These are phyloP conservation scores for Aschersonia sp. DNA, from an alignment of 2,329 filamentous ascomycete genomes.

Conservation along the genomic window DNA sequence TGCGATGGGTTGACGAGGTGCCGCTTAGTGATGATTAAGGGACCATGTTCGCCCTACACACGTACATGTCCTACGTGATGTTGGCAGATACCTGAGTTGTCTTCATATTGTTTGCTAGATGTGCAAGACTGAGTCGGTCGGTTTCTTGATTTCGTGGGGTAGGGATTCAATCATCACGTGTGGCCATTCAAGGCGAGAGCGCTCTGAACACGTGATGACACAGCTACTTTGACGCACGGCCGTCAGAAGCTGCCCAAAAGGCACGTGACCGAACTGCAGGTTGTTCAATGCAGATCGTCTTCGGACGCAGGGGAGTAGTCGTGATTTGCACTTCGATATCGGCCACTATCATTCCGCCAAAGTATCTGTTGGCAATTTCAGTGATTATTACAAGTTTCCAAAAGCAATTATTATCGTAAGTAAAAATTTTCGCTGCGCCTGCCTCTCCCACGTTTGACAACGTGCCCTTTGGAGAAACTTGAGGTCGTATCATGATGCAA, in stretches of 20 bases:
- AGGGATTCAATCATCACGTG: too few species aligned
- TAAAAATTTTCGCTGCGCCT: not conserved
- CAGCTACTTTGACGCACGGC: too few species aligned
- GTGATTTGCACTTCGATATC: slow-evolving; percentile 15
- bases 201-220: not conserved
- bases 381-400: slow-evolving; percentile 16
- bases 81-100: too few species aligned
- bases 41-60: too few species aligned
- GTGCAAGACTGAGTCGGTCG: too few species aligned
- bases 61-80: too few species aligned
- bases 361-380: slow-evolving; percentile 24
- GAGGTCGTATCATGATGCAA: slow-evolving; percentile 2
- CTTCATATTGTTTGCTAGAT: too few species aligned
- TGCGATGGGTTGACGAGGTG: too few species aligned
- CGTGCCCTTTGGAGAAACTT: slow-evolving; percentile 3
- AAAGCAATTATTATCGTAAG: slow-evolving; percentile 21
- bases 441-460: not conserved
- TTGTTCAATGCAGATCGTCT: not conserved
- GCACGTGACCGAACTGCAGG: slow-evolving; percentile 1
- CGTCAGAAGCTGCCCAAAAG: not conserved
- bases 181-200: too few species aligned
- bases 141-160: too few species aligned
- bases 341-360: slow-evolving; percentile 21
- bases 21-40: too few species aligned
- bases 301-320: not conserved